These are phyloP conservation scores for Drosera capensis DNA, from an alignment of 148 eudicot species.

Conservation along the genomic window DNA sequence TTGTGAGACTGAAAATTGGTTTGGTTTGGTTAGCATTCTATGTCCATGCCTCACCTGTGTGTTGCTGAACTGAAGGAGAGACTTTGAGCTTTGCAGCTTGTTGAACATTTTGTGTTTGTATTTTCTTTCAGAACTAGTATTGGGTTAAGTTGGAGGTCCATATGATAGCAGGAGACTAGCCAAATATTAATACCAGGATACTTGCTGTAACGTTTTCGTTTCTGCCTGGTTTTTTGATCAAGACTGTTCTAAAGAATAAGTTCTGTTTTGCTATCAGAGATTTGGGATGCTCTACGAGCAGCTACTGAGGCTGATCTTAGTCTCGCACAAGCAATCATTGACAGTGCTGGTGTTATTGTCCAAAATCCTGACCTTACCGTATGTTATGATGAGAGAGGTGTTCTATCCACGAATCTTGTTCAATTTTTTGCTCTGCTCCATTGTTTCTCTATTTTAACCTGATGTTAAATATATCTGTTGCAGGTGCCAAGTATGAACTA, in stretches of 20 bases:
- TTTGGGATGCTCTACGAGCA: conserved; percentile 81
- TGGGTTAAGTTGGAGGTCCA: no score
- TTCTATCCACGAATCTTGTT: background rate
- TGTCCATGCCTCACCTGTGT: no score
- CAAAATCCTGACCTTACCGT: conserved; percentile 52
- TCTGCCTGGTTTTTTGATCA: background rate
- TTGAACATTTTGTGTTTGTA: no score
- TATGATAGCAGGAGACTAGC: no score
- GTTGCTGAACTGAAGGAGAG: no score
- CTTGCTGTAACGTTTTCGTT: background rate
- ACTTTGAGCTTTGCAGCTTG: no score
- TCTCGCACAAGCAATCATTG: conserved; percentile 60
- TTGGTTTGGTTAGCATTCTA: no score
- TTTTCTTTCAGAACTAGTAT: no score
- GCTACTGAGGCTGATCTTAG: conserved; percentile 52
- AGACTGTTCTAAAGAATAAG: background rate
- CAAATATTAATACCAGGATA: no score
- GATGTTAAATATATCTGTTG: conserved; percentile 4
- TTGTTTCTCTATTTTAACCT: background rate
- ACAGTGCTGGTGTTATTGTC: conserved; percentile 74
- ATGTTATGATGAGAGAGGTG: conserved; percentile 83
- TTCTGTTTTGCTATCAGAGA: conserved; percentile 30
- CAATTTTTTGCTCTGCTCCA: background rate
- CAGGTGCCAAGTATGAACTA: conserved; percentile 72
- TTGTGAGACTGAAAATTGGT: no score